Conservation (phyloP, 192 early-diverging fungal species). For the Backusella mclennaniae region DNA sequence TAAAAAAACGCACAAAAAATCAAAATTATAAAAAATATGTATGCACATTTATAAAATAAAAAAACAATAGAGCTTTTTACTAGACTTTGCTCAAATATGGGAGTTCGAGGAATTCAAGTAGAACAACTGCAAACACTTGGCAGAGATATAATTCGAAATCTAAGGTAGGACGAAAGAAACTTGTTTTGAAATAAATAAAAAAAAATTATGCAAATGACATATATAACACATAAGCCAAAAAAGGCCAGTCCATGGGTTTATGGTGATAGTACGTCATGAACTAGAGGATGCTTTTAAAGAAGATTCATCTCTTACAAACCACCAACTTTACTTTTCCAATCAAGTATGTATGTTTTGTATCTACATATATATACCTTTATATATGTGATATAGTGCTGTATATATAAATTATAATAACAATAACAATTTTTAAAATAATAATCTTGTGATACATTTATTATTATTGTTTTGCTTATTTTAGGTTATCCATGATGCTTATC, state of each 20-base stretch:
- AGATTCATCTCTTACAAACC: neutral
- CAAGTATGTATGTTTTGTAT: conserved; percentile 18
- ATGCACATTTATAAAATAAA: neutral
- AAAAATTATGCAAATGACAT: conserved; percentile 1
- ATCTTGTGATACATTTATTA: neutral
- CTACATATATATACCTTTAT: neutral
- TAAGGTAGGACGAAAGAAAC: conserved; percentile 1
- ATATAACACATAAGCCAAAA: conserved; percentile 16
- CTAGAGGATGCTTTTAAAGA: conserved; percentile 9
- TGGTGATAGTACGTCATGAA: conserved; percentile 51
- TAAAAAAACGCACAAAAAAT: neutral
- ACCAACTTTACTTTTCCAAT: conserved; percentile 37
- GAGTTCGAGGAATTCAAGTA: conserved; percentile 60
- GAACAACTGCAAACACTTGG: conserved; percentile 41
- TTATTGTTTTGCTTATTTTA: conserved; percentile 30
- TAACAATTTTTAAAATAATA: neutral
- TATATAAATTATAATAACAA: neutral
- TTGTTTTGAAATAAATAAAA: neutral
- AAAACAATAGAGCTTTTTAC: conserved; percentile 50
- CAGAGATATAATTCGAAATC: conserved; percentile 9
- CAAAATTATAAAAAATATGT: conserved; percentile 10
- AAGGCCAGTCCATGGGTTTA: conserved; percentile 58
- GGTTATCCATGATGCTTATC: conserved; percentile 68
- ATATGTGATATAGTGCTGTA: neutral
- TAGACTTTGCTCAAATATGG: conserved; percentile 64